Evolutionary conservation across 2,329 filamentous ascomycete species (phyloP).

Genomic region (Eutypa lata): DNA sequence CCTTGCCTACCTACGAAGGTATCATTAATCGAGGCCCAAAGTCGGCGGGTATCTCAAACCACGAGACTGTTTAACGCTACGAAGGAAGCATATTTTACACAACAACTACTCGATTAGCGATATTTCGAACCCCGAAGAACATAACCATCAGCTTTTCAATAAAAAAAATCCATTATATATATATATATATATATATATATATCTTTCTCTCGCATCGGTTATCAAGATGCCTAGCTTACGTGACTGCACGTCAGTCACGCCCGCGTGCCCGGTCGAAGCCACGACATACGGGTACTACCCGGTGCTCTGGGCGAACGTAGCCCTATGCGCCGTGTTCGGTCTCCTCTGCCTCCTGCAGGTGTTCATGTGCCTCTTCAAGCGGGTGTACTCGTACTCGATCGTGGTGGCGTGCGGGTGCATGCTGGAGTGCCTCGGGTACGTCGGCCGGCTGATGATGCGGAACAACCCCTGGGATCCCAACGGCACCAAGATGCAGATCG

Average conservation of each 20-base stretch:
- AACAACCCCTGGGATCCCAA: not conserved
- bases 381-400: not conserved
- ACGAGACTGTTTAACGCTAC: no score
- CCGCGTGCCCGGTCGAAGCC: not conserved
- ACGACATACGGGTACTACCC: not conserved
- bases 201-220: no score
- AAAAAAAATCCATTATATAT: no score
- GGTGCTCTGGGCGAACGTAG: not conserved
- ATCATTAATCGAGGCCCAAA: no score
- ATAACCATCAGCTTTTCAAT: no score
- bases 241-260: not conserved
- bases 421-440: not conserved
- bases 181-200: no score
- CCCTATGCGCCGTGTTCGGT: not conserved
- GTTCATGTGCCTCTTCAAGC: not conserved
- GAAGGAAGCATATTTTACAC: no score
- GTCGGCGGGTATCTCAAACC: no score
- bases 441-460: not conserved
- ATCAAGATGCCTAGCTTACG: no score
- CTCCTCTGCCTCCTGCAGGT: not conserved
- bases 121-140: no score
- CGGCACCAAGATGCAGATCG: conserved; percentile 1
- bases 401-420: not conserved
- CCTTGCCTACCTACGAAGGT: no score
- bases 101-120: no score